Conservation (phyloP, 345 rosid species). For the Nephelium lappaceum region DNA sequence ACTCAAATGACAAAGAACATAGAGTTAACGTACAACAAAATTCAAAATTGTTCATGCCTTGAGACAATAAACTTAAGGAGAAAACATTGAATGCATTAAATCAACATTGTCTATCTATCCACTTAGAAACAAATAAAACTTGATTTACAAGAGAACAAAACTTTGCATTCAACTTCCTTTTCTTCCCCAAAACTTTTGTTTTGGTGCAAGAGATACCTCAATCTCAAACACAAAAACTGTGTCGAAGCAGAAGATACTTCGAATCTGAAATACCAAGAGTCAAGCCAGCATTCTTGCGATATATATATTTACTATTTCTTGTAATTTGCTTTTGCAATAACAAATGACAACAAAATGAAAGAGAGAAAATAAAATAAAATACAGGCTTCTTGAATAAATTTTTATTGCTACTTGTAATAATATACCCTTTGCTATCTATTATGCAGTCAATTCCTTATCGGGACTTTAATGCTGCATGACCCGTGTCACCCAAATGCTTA, state of each 20-base stretch:
- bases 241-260: not conserved
- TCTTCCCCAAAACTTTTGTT: not conserved
- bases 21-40: too few relatives aligned
- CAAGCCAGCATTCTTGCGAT: not conserved
- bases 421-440: not conserved
- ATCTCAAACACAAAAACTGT: not conserved
- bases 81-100: too few relatives aligned
- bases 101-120: not conserved
- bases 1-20: too few relatives aligned
- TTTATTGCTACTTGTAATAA: not conserved
- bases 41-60: too few relatives aligned
- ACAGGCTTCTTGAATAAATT: not conserved
- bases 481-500: conserved; percentile 74
- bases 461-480: conserved; percentile 69
- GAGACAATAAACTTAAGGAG: too few relatives aligned
- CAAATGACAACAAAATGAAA: not conserved
- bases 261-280: not conserved
- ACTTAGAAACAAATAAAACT: not conserved
- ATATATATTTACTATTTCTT: not conserved
- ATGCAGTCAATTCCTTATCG: conserved; percentile 30
- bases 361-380: not conserved
- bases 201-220: too few relatives aligned
- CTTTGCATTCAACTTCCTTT: not conserved
- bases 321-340: conserved; percentile 1
- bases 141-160: not conserved